Percentiles rank a stretch among this genome's conserved stretches.
These are phyloP conservation scores for Saccharomycopsis amapae DNA, from an alignment of 805 yeast genomes.

Conservation along the genomic window DNA sequence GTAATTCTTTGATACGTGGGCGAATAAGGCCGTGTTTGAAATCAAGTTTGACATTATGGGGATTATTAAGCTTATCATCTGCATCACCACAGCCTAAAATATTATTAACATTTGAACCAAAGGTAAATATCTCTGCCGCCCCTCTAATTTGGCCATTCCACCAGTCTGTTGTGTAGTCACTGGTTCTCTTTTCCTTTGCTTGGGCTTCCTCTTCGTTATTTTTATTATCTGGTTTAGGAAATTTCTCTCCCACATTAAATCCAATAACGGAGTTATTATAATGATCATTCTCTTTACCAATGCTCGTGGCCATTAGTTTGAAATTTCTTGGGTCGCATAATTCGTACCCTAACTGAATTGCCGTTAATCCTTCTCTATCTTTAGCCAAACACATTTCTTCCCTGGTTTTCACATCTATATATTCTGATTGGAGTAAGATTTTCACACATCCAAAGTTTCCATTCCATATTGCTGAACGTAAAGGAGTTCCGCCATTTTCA, in stretches of 20 bases:
- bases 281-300: constrained; percentile 20
- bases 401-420: constrained; percentile 22
- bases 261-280: constrained; percentile 1
- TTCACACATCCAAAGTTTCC: constrained; percentile 52
- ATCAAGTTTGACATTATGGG: constrained; percentile 36
- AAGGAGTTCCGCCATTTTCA: constrained; percentile 77
- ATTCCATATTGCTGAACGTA: constrained; percentile 61
- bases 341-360: constrained; percentile 53
- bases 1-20: constrained; percentile 30
- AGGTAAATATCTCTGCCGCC: constrained; percentile 51
- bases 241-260: constrained; percentile 5
- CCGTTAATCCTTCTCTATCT: constrained; percentile 67
- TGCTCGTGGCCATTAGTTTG: constrained; percentile 37
- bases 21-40: constrained; percentile 24
- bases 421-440: constrained; percentile 31
- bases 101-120: constrained; percentile 57
- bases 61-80: constrained; percentile 37
- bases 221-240: not conserved
- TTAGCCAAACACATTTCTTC: constrained; percentile 41
- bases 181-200: too few species aligned
- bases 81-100: constrained; percentile 64
- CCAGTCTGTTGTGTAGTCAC: too few species aligned
- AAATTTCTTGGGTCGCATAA: constrained; percentile 39
- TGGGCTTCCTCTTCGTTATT: too few species aligned
- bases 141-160: constrained; percentile 44